These are phyloP conservation scores for Cyberlindnera xishuangbannaensis DNA, from an alignment of 805 yeast genomes.

Conservation along the genomic window DNA sequence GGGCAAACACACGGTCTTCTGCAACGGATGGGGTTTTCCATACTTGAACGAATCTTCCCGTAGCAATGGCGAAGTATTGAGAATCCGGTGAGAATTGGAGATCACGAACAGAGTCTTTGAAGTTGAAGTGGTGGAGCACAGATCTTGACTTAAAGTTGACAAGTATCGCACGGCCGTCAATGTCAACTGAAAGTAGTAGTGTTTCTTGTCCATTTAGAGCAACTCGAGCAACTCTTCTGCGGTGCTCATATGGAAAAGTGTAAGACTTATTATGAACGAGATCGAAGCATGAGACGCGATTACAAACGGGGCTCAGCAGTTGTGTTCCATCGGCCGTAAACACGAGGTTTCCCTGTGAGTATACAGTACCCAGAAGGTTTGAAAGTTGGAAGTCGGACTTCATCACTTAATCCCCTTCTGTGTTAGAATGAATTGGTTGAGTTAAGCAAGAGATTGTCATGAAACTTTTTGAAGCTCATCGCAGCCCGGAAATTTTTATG, in stretches of 20 bases:
- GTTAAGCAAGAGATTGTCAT: not conserved
- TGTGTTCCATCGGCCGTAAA: slow-evolving; percentile 84
- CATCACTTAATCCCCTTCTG: too few species aligned
- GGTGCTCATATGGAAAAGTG: slow-evolving; percentile 89
- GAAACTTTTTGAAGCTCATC: not conserved
- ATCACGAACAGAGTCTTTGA: slow-evolving; percentile 70
- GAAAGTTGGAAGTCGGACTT: slow-evolving; percentile 85
- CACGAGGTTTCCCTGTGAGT: slow-evolving; percentile 83
- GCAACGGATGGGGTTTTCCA: slow-evolving; percentile 85
- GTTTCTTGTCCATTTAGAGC: slow-evolving; percentile 84
- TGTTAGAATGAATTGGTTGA: not conserved
- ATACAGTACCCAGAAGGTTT: slow-evolving; percentile 90
- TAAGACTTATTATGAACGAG: slow-evolving; percentile 76
- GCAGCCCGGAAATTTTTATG: not conserved
- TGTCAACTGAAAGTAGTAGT: slow-evolving; percentile 75
- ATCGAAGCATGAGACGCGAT: slow-evolving; percentile 85
- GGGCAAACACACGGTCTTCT: slow-evolving; percentile 92
- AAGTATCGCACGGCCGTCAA: slow-evolving; percentile 87
- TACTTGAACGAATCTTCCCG: slow-evolving; percentile 77
- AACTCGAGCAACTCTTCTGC: slow-evolving; percentile 71
- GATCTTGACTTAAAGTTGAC: slow-evolving; percentile 80
- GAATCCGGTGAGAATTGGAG: slow-evolving; percentile 89
- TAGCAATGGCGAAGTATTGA: slow-evolving; percentile 75
- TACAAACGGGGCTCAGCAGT: slow-evolving; percentile 89
- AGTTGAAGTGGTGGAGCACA: slow-evolving; percentile 90